Evolutionary conservation across 805 yeast genomes (phyloP).

Genomic region (Saccharomycopsis selenospora): DNA sequence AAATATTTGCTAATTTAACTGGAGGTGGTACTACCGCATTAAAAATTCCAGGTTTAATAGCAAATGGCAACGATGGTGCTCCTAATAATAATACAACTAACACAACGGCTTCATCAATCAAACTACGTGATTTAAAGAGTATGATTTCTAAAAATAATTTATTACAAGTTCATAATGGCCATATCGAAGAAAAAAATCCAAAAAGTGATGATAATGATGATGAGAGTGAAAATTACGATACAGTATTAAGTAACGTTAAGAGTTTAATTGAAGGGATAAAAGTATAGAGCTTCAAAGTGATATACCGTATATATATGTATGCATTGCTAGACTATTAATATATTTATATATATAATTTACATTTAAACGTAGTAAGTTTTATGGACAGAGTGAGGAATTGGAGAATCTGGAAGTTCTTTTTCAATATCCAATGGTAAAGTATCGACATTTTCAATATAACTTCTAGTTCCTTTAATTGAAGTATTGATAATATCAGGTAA

Average conservation of each 20-base stretch:
- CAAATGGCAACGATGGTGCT: constrained; percentile 1
- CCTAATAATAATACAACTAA: not conserved
- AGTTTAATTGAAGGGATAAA: not conserved
- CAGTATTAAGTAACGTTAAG: not conserved
- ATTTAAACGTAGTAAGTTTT: constrained; percentile 28
- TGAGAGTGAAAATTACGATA: not conserved
- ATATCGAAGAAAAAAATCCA: not conserved
- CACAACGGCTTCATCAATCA: not conserved
- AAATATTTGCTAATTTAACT: not conserved
- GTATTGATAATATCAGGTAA: constrained; percentile 37
- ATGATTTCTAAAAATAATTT: constrained; percentile 1
- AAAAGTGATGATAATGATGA: not conserved
- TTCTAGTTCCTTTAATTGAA: constrained; percentile 45
- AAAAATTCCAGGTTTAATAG: constrained; percentile 6
- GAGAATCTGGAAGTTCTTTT: constrained; percentile 26
- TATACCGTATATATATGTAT: no score
- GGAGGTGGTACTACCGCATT: constrained; percentile 1
- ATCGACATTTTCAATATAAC: constrained; percentile 33
- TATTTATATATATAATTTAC: no score
- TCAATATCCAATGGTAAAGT: constrained; percentile 23
- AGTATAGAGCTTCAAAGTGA: no score
- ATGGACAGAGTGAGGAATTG: constrained; percentile 35
- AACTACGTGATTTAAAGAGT: constrained; percentile 4
- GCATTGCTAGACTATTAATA: no score
- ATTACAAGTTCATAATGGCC: not conserved